Conservation (phyloP, 1,284 basidiomycete species). For the Leccinum pachyderme region DNA sequence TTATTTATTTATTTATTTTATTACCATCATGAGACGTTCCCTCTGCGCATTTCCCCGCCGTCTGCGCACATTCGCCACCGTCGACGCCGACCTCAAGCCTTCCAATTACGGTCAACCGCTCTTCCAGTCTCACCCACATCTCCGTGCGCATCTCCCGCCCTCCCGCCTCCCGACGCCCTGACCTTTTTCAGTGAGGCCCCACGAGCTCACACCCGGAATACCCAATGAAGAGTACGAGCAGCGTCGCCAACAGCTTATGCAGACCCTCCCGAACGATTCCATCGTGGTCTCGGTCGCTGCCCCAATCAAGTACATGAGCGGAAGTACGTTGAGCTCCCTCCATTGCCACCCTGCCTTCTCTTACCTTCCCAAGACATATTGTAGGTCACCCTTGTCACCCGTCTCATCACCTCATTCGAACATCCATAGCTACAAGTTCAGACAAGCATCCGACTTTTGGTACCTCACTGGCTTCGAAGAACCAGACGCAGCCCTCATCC, state of each 20-base stretch:
- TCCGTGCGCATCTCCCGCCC: conserved; percentile 43
- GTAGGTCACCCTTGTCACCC: conserved; percentile 34
- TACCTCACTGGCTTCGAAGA: conserved; percentile 96
- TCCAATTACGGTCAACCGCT: conserved; percentile 77
- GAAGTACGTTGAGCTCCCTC: conserved; percentile 54
- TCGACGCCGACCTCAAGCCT: conserved; percentile 48
- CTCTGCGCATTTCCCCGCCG: not conserved
- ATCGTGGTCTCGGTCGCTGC: conserved; percentile 81
- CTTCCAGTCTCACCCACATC: conserved; percentile 75
- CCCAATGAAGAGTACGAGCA: conserved; percentile 78
- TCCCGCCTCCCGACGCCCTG: conserved; percentile 4
- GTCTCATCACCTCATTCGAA: conserved; percentile 9
- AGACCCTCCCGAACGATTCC: conserved; percentile 71
- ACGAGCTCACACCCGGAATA: conserved; percentile 88
- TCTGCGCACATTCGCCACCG: conserved; percentile 38
- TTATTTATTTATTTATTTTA: not conserved
- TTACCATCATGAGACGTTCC: conserved; percentile 20
- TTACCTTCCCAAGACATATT: conserved; percentile 40
- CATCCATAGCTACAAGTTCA: conserved; percentile 82
- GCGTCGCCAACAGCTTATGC: conserved; percentile 75
- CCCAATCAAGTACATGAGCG: conserved; percentile 85
- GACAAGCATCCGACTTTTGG: conserved; percentile 92
- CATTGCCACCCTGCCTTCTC: conserved; percentile 4
- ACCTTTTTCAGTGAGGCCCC: conserved; percentile 40
- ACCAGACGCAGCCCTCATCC: conserved; percentile 84